Evolutionary conservation across 1,284 basidiomycete genomes (phyloP).

Genomic region (Puccinia hordei): DNA sequence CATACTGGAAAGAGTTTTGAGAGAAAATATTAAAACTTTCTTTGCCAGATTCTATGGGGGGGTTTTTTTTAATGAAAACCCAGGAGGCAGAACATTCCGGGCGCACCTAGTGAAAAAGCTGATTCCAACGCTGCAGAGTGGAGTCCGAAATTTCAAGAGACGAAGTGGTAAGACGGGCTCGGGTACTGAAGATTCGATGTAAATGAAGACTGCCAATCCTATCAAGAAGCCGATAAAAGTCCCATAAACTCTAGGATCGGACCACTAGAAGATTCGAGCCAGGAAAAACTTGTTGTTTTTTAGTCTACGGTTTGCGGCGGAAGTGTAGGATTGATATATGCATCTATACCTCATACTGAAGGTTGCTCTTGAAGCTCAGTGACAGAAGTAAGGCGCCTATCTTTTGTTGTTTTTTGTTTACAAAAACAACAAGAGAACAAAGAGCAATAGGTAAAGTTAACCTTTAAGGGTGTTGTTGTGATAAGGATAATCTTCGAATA

Average conservation of each 20-base stretch:
- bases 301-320: neutral
- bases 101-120: conserved; percentile 45
- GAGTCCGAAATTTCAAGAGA: conserved; percentile 6
- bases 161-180: conserved; percentile 36
- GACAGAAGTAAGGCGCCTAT: conserved; percentile 28
- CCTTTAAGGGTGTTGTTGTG: neutral
- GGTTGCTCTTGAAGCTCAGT: conserved; percentile 48
- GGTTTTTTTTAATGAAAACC: neutral
- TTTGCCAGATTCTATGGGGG: too few species aligned
- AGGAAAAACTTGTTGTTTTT: neutral
- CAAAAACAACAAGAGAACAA: neutral
- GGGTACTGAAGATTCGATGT: conserved; percentile 4
- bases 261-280: conserved; percentile 22
- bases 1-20: conserved; percentile 13
- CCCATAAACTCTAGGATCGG: conserved; percentile 29
- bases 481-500: too few species aligned
- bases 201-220: conserved; percentile 23
- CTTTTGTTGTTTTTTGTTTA: neutral
- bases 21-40: neutral
- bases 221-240: conserved; percentile 11
- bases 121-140: conserved; percentile 22
- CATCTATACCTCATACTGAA: conserved; percentile 21
- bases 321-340: neutral
- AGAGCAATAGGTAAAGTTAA: neutral
- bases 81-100: neutral